Evolutionary conservation across 176 grass and related monocot genomes (phyloP), one percentile per base, ranked within the genome.

Genomic region (Phyllostachys edulis): DNA sequence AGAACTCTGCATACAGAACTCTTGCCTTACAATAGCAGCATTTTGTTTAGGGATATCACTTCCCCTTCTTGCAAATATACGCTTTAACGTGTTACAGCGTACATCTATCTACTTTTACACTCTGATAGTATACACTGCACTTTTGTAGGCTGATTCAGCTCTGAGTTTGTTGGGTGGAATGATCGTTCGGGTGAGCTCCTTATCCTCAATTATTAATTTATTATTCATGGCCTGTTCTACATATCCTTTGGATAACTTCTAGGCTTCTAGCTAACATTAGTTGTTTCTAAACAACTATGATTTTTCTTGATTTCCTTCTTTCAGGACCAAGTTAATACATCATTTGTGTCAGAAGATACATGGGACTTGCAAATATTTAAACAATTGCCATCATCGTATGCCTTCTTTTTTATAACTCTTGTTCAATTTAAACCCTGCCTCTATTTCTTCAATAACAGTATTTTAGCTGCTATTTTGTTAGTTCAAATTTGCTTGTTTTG

Each of bases 341-440:
- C 87, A 87, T 67, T 93, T 73, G 76, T 98, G 41, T 88, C 92
- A 51, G 92, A 88, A 90, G 95, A 98, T 88, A 80, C 89, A 49
- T 98, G 95, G 95, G 89, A 94, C 39, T 76, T 98, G 76, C 91
- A 92, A 85, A 94, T 85, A 70, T 98, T 98, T 91, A 98, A 94
- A 78, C 75, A 88, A 75, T 86, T 86, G 36, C 89, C 90, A 88
- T 93, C 92, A 59, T 37, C 74, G 92, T 90, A 90, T 71, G 88
- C 85, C 82, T 81, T 83, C 69, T 50, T 85, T 87, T 60, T 23
- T 23, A 38, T 34, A 46, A 79, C 38, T 47, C 12, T 63, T 1
- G 12, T 15, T 42, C 49, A 62, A 15, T 52, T 77, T 21, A 71
- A 77, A 88, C 72, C 24, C 44, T 78, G 32, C 74, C 29, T 50